A percentile compares a stretch with the other conserved stretches of the same genome.
phyloP scores from a whole-genome alignment of 139 green algal species.

The Protoeuglena noctilucae region DNA sequence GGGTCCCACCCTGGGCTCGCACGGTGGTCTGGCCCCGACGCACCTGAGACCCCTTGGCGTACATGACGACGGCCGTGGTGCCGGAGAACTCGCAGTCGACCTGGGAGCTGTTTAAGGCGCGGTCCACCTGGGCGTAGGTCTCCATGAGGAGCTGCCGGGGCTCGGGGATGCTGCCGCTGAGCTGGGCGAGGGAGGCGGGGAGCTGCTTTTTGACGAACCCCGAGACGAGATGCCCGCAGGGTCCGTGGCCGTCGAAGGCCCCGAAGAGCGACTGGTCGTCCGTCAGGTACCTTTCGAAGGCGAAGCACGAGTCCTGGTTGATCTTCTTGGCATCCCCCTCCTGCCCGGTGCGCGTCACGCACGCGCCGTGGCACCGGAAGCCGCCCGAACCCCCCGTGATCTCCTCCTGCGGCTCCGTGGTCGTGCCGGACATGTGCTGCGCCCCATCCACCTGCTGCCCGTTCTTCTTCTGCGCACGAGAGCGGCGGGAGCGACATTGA shows the following conservation, averaged over 20 bases:
- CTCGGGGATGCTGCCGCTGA: not conserved
- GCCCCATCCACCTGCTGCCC: too few relatives aligned
- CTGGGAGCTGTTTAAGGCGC: constrained; percentile 19
- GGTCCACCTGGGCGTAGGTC: constrained; percentile 48
- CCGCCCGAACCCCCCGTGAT: too few relatives aligned
- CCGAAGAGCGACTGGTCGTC: constrained; percentile 57
- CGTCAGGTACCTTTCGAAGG: constrained; percentile 59
- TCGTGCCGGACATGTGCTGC: too few relatives aligned
- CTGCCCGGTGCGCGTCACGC: constrained; percentile 48
- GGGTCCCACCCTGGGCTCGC: constrained; percentile 19
- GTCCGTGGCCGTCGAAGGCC: constrained; percentile 70
- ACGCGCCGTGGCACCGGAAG: constrained; percentile 18
- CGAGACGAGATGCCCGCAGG: constrained; percentile 55
- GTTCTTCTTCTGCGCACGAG: too few relatives aligned
- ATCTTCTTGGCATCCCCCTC: constrained; percentile 69
- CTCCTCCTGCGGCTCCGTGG: too few relatives aligned
- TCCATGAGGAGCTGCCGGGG: not conserved
- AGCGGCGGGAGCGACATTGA: too few relatives aligned
- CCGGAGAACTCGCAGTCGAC: constrained; percentile 71
- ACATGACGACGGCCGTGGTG: constrained; percentile 55
- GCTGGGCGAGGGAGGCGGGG: constrained; percentile 40
- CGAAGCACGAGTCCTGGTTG: constrained; percentile 79
- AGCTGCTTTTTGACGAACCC: constrained; percentile 57
- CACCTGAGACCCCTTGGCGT: not conserved
- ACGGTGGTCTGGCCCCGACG: too few relatives aligned